phyloP scores from a whole-genome alignment of 208 protist species.

The Trypanosoma theileri region DNA sequence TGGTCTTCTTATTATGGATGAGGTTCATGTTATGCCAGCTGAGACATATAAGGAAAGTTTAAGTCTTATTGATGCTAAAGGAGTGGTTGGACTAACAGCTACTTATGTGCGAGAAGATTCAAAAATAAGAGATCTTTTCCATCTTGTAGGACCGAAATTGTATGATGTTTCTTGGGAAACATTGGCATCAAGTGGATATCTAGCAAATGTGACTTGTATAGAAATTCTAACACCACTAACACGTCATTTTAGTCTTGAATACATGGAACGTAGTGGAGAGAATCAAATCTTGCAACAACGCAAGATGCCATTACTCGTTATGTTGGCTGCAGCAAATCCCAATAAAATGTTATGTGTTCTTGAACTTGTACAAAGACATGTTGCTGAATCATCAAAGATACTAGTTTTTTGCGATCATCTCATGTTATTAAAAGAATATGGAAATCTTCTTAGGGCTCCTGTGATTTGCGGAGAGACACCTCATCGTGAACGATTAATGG shows the following conservation, averaged over 20 bases:
- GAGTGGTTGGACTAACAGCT: slow-evolving; percentile 98
- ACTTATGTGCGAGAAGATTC: slow-evolving; percentile 97
- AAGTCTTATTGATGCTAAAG: slow-evolving; percentile 91
- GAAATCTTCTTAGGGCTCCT: slow-evolving; percentile 73
- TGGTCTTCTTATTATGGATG: slow-evolving; percentile 86
- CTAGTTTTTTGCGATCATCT: slow-evolving; percentile 99
- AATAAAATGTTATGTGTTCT: slow-evolving; percentile 89
- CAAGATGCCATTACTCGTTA: slow-evolving; percentile 57
- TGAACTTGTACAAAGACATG: slow-evolving; percentile 95
- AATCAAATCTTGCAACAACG: slow-evolving; percentile 20
- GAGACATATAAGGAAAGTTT: slow-evolving; percentile 95
- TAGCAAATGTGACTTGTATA: slow-evolving; percentile 98
- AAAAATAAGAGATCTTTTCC: slow-evolving; percentile 97
- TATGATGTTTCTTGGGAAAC: slow-evolving; percentile 99
- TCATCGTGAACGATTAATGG: slow-evolving; percentile 90
- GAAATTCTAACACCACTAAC: slow-evolving; percentile 99
- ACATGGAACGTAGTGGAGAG: slow-evolving; percentile 64
- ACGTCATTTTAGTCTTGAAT: slow-evolving; percentile 92
- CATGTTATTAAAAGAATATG: slow-evolving; percentile 95
- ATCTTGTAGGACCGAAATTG: slow-evolving; percentile 99
- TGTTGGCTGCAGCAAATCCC: slow-evolving; percentile 85
- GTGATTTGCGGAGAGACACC: slow-evolving; percentile 95
- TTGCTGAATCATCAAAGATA: slow-evolving; percentile 94
- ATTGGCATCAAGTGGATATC: slow-evolving; percentile 92
- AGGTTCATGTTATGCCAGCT: slow-evolving; percentile 98